Evolutionary conservation across 305 asterid species (phyloP).

Genomic region (Rubia balearica): DNA sequence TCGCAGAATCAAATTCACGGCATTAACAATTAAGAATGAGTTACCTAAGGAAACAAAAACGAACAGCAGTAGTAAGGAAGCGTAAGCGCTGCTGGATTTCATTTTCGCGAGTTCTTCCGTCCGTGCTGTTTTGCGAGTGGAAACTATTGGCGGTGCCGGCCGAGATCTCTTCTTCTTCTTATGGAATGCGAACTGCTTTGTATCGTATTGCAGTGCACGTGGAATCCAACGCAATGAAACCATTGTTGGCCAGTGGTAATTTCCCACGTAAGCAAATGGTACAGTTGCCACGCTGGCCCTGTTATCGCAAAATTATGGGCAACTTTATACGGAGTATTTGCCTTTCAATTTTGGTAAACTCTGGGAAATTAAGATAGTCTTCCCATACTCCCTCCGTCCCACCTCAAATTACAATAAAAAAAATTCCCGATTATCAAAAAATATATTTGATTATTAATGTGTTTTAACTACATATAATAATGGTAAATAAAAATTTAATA

Average conservation of each 20-base stretch:
- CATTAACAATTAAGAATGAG: background rate
- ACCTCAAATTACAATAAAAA: too few relatives aligned
- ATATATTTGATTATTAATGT: too few relatives aligned
- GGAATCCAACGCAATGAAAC: conserved; percentile 34
- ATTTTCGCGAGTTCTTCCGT: conserved; percentile 11
- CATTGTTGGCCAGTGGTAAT: conserved; percentile 28
- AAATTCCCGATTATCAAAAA: too few relatives aligned
- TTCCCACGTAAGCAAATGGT: conserved; percentile 29
- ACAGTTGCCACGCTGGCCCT: background rate
- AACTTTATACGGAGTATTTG: too few relatives aligned
- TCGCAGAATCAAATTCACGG: background rate
- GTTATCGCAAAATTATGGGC: background rate
- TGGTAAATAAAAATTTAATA: too few relatives aligned
- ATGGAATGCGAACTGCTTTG: background rate
- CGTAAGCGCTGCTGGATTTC: conserved; percentile 21
- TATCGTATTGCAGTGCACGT: conserved; percentile 5
- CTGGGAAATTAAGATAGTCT: too few relatives aligned
- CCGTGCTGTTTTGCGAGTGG: too few relatives aligned
- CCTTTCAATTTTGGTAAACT: too few relatives aligned
- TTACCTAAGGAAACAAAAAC: conserved; percentile 43
- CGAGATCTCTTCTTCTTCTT: background rate
- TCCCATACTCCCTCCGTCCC: too few relatives aligned
- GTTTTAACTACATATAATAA: too few relatives aligned
- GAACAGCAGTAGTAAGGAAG: conserved; percentile 28
- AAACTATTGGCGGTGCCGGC: background rate